phyloP scores from a whole-genome alignment of 352 stramenopile genomes.

The Phytophthora lateralis region DNA sequence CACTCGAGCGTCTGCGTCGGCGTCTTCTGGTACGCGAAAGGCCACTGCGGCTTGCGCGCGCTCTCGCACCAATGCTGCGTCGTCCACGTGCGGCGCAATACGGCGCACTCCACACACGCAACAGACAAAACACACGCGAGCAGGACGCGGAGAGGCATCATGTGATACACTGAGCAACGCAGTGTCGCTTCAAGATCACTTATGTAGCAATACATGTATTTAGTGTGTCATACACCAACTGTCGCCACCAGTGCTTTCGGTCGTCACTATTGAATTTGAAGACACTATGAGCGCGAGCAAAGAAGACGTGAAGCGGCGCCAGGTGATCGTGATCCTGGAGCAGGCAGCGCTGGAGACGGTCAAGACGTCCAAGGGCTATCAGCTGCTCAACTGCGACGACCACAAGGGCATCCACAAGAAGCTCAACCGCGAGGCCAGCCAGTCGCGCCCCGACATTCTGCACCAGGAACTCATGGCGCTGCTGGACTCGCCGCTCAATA shows the following conservation, averaged over 20 bases:
- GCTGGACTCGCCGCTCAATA: conserved; percentile 99
- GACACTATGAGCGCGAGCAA: conserved; percentile 46
- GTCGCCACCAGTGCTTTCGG: conserved; percentile 17
- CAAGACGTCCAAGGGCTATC: conserved; percentile 99
- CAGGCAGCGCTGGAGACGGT: conserved; percentile 99
- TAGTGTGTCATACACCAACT: background rate
- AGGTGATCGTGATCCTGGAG: conserved; percentile 98
- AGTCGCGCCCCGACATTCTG: conserved; percentile 98
- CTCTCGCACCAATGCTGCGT: conserved; percentile 87
- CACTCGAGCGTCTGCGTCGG: conserved; percentile 75
- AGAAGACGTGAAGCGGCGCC: conserved; percentile 79
- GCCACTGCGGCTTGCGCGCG: conserved; percentile 88
- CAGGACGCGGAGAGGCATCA: background rate
- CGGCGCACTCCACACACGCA: conserved; percentile 38
- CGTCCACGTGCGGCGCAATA: conserved; percentile 87
- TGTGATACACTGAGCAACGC: conserved; percentile 7
- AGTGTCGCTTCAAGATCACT: conserved; percentile 29
- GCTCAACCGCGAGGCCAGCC: conserved; percentile 95
- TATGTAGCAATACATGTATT: conserved; percentile 1
- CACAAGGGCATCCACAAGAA: conserved; percentile 96
- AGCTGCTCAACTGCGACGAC: conserved; percentile 99
- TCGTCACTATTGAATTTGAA: conserved; percentile 4
- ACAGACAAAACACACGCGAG: background rate
- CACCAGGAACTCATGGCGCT: conserved; percentile 99
- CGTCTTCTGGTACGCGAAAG: conserved; percentile 94